These are phyloP conservation scores for Cryptococcus amylolentus DNA, from an alignment of 1,284 basidiomycete genomes.

Conservation along the genomic window DNA sequence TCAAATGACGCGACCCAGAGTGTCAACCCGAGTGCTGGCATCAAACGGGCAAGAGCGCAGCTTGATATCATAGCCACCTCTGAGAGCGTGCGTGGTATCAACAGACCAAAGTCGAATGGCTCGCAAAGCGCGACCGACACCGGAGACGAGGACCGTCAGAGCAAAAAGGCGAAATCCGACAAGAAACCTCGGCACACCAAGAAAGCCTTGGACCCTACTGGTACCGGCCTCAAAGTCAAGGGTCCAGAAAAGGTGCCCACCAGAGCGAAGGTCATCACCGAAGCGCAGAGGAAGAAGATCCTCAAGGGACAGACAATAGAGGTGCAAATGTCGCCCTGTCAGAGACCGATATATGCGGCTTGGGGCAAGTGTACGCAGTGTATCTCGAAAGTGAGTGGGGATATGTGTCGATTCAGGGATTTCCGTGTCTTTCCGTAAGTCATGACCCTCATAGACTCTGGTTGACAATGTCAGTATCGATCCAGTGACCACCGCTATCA, in stretches of 20 bases:
- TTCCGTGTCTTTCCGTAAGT: slow-evolving; percentile 43
- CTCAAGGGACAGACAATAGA: slow-evolving; percentile 32
- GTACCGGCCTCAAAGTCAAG: neutral
- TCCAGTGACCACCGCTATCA: slow-evolving; percentile 36
- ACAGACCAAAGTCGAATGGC: neutral
- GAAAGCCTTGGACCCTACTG: neutral
- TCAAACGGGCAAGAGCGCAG: neutral
- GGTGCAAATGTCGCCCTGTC: slow-evolving; percentile 33
- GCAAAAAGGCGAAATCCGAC: slow-evolving; percentile 1
- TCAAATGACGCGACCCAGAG: neutral
- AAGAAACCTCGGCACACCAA: neutral
- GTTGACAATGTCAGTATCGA: slow-evolving; percentile 30
- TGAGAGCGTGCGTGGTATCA: neutral
- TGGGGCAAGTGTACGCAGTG: slow-evolving; percentile 47
- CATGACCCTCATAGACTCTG: neutral
- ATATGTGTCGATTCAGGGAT: slow-evolving; percentile 44
- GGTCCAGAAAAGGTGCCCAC: slow-evolving; percentile 27
- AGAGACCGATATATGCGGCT: slow-evolving; percentile 31
- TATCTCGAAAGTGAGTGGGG: slow-evolving; percentile 38
- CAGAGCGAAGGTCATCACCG: slow-evolving; percentile 12
- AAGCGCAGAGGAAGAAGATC: slow-evolving; percentile 22
- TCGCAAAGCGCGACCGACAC: neutral
- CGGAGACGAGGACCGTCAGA: slow-evolving; percentile 2
- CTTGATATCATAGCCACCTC: neutral
- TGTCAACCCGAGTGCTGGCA: neutral